Evolutionary conservation across 805 yeast genomes (phyloP), one percentile per base, ranked within the genome.

Genomic region (Naumovozyma dairenensis): DNA sequence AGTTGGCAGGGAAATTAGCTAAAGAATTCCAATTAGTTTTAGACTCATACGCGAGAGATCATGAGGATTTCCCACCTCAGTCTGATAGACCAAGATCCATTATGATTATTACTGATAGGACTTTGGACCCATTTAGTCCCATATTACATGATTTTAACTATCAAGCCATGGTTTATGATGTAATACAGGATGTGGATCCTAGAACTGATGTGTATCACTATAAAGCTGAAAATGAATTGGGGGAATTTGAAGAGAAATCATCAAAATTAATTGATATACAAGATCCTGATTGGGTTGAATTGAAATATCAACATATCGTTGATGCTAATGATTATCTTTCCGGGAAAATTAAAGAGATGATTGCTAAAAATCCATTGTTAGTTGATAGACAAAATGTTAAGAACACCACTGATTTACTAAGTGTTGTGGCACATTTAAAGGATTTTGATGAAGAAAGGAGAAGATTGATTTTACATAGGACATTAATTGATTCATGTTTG

Each of bases 81-180:
- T 61, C 65, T 9, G 66, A 65, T 21, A 71, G 82, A 44, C 83
- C 84, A 15, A 67, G 92, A 40, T 71, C 95, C 0, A 67, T 82
- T 0, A 67, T 89, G 43, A 57, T 92, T 21, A 73, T 92, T 14
- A 65, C 82, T 2, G 98, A 92, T 57, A 68, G 99, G 41, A 69
- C 94, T 2, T 53, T 86, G 53, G 98, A 93, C 55, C 63, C 80
- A 31, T 72, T 73, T 47, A 81, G 92, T 5, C 95, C 96, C 0
- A 54, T 92, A 30, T 59, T 87, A 35, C 97, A 92, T 56, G 95
- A 85, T 53, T 84, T 87, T 57, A 73, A 80, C 16, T 92, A 87
- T 57, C 94, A 89, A 59, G 87, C 96, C 4, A 77, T 87, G 82
- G 80, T 87, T 14, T 79, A 80, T 62, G 98, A 89, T 55, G 59